phyloP scores from a whole-genome alignment of 2,329 filamentous ascomycete genomes.

The Calonectria ilicicola region DNA sequence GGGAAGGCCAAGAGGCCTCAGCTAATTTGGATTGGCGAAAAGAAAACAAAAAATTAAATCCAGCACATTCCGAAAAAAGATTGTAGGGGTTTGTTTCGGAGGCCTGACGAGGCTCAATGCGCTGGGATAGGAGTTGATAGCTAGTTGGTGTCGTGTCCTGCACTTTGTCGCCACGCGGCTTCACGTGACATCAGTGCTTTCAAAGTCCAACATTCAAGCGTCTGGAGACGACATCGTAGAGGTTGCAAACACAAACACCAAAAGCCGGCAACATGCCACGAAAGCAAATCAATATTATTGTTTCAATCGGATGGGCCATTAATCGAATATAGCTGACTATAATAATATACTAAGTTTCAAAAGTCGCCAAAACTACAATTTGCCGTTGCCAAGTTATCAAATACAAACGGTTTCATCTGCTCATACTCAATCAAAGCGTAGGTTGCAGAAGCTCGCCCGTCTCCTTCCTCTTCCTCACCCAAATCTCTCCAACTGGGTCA shows the following conservation, averaged over 20 bases:
- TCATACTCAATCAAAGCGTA: neutral
- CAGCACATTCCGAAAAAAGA: conserved; percentile 30
- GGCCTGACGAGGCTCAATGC: conserved; percentile 1
- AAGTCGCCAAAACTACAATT: neutral
- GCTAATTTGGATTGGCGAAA: neutral
- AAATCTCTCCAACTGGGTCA: conserved; percentile 77
- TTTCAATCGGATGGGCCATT: neutral
- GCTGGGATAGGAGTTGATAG: neutral
- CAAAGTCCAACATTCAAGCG: neutral
- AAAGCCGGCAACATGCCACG: neutral
- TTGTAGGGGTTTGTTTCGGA: neutral
- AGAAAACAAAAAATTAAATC: neutral
- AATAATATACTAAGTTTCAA: neutral
- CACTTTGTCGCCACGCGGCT: conserved; percentile 22
- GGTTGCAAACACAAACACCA: neutral
- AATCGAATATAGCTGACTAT: neutral
- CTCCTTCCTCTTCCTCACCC: conserved; percentile 57
- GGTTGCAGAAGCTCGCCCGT: neutral
- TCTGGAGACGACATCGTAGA: neutral
- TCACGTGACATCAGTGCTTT: conserved; percentile 17
- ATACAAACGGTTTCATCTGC: neutral
- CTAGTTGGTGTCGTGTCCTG: conserved; percentile 16
- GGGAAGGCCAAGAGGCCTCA: neutral
- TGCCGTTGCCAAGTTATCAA: neutral
- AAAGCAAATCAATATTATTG: neutral